Evolutionary conservation across 2,329 filamentous ascomycete genomes (phyloP), one percentile per base, ranked within the genome.

Genomic region (Parastagonospora avenae): DNA sequence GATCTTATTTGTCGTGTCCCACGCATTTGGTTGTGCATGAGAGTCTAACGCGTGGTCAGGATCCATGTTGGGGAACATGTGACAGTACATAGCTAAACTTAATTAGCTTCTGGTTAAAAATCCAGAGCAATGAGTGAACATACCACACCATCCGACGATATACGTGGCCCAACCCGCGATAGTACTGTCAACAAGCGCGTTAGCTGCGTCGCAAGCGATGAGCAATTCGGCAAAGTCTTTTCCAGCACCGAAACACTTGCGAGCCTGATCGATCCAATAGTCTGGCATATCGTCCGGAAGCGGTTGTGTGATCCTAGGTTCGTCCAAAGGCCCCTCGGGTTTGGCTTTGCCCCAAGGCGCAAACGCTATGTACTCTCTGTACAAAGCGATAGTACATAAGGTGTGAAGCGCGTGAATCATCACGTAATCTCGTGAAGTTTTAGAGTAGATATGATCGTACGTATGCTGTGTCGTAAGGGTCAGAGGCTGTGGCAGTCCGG

Each of bases 41-140:
- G 58, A 58, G 19, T 55, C 50, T 61, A 89, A 81, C 63, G 82
- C 81, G 2, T 76, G 73, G 9, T 81, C 74, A 1, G 76, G 77
- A 59, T 91, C 88, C 85, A 91, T 89, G 50, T 83, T 80, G 0
- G 85, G 85, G 49, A 90, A 91, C 62, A 86, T 83, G 38, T 80
- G 77, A 9, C 83, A 84, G 66, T 90, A 91, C 2, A 89, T 78
- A 30, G 85, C 77, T 73, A 33, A 0, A n/a, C 2, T 14, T 2
- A 15, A 4, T 62, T 16, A 63, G 58, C 37, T 8, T 9, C 2
- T 36, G 8, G 4, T 12, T 10, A 3, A 27, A 9, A 5, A 24
- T 24, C 4, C 29, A 4, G 12, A 28, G 1, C 4, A 2, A 5
- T 33, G 16, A n/a, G 19, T 2, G 16, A 30, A 1, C 10, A 8